A percentile compares a stretch with the other conserved stretches of the same genome.
Evolutionary conservation across 306 rosid genomes (phyloP).

Genomic region (Cucurbita ficifolia): DNA sequence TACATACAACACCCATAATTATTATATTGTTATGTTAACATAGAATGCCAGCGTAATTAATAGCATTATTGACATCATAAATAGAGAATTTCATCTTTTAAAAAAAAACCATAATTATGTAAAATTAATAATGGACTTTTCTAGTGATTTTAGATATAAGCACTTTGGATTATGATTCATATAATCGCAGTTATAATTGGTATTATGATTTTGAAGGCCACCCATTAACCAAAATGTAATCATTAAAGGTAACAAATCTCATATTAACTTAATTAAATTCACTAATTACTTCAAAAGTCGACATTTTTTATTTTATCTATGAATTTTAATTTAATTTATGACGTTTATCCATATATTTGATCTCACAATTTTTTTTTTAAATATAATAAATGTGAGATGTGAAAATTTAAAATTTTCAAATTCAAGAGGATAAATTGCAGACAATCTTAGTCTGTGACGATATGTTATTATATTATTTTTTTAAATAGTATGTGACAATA

Average conservation of each 20-base stretch:
- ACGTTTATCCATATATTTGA: background rate
- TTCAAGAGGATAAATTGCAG: too few relatives aligned
- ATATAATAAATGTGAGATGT: too few relatives aligned
- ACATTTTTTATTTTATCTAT: background rate
- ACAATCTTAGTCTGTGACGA: too few relatives aligned
- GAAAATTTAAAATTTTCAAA: too few relatives aligned
- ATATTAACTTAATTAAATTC: background rate
- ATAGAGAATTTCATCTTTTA: background rate
- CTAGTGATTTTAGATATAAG: background rate
- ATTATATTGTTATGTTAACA: background rate
- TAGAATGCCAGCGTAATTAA: background rate
- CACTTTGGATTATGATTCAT: constrained; percentile 9
- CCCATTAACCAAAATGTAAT: constrained; percentile 19
- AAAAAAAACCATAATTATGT: background rate
- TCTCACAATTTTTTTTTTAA: background rate
- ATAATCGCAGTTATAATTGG: constrained; percentile 14
- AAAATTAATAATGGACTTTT: background rate
- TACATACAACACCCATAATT: too few relatives aligned
- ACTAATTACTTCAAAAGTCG: background rate
- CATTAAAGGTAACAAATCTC: constrained; percentile 6
- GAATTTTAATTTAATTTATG: background rate
- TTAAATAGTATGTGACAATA: background rate
- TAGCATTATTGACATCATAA: background rate
- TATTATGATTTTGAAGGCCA: constrained; percentile 10
- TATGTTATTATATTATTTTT: too few relatives aligned